Conservation (phyloP, 2,329 filamentous ascomycete genomes). For the Talaromyces verruculosus region DNA sequence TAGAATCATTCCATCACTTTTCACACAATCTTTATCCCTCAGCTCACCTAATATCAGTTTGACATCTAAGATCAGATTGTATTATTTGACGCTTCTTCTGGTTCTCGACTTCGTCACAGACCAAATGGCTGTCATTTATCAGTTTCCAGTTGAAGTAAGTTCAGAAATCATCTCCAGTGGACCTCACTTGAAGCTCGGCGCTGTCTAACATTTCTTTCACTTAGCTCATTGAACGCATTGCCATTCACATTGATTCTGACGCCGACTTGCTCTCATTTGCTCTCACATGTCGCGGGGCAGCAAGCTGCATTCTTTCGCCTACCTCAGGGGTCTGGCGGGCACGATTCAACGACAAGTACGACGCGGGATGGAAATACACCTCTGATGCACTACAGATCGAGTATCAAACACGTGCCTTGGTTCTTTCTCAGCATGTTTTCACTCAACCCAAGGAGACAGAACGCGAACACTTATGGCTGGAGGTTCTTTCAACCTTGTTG, state of each 20-base stretch:
- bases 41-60: background rate
- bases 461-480: constrained; percentile 33
- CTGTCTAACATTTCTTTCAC: background rate
- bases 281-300: constrained; percentile 30
- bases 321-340: constrained; percentile 37
- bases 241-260: constrained; percentile 31
- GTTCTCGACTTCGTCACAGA: constrained; percentile 9
- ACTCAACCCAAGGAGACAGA: constrained; percentile 30
- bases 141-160: constrained; percentile 19
- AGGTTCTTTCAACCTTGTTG: constrained; percentile 34
- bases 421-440: constrained; percentile 32
- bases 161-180: background rate
- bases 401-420: constrained; percentile 39
- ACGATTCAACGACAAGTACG: constrained; percentile 37
- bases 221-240: constrained; percentile 37
- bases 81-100: background rate
- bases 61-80: background rate
- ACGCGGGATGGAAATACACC: constrained; percentile 27
- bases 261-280: constrained; percentile 34
- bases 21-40: background rate
- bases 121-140: constrained; percentile 12
- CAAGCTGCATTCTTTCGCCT: constrained; percentile 28
- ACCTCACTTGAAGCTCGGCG: background rate
- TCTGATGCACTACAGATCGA: constrained; percentile 33
- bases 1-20: background rate